Evolutionary conservation across 2,329 filamentous ascomycete genomes (phyloP), one percentile per base, ranked within the genome.

Genomic region (Cordyceps militaris): DNA sequence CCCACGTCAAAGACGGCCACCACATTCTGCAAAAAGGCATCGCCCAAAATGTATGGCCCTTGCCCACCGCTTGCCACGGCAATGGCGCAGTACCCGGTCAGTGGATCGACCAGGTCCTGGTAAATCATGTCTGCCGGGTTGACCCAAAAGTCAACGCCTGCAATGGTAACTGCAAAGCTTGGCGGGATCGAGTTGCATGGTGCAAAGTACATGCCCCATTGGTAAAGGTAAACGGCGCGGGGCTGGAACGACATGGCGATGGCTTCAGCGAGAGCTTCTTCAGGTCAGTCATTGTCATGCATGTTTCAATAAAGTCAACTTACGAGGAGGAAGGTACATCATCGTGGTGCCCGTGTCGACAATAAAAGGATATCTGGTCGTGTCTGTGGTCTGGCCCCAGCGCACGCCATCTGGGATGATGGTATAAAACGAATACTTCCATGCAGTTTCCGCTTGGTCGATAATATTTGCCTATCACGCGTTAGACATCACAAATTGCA

Each of bases 331-430:
- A 1, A 81, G 66, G 60, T 79, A 77, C 60, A 75, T 76, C 64
- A 80, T 71, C 0, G 79, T 78, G 1, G 79, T 81, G 32, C 77
- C 77, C 16, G 75, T 79, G 66, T 82, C 79, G 51, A 81, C 69
- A 53, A 82, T 78, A 63, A 75, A 79, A 4, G 76, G 76, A 55
- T 74, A 76, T 63, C 73, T 76, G 34, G 68, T 73, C 19, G 63
- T 68, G 59, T 76, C 73, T 2, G 68, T 73, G 4, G 69, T 74
- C 42, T 70, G 67, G 24, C 72, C 78, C 64, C 72, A 80, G 60
- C 67, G 66, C 59, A 79, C 69, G 3, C 77, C 79, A 57, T 79
- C 76, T 0, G 76, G 75, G 49, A 80, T 68, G 57, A 81, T 74
- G 19, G 79, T 80, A 63, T 82, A 82, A 65, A 78, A 81, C 2